These are phyloP conservation scores for Capsicum rhomboideum DNA, from an alignment of 257 asterid genomes.

Conservation along the genomic window DNA sequence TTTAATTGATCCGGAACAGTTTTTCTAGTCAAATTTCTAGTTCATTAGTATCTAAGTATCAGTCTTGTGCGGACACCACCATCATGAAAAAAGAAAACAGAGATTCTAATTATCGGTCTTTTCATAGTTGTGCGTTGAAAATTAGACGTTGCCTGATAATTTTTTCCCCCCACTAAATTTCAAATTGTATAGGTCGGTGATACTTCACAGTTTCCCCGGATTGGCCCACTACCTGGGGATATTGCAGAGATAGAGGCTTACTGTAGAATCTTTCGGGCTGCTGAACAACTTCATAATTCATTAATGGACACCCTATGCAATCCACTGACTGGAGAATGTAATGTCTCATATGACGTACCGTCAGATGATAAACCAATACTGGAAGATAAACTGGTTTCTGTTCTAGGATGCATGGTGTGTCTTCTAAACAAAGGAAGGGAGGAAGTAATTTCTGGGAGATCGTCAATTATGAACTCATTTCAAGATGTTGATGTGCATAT, in stretches of 20 bases:
- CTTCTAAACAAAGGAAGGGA: conserved; percentile 92
- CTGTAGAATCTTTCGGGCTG: conserved; percentile 92
- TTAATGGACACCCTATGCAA: conserved; percentile 90
- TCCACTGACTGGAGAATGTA: conserved; percentile 92
- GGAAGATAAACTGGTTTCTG: conserved; percentile 91
- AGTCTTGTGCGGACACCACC: background rate
- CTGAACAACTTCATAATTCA: conserved; percentile 82
- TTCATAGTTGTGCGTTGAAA: background rate
- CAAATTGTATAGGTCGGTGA: conserved; percentile 39
- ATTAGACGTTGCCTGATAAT: conserved; percentile 7
- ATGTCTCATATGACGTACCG: conserved; percentile 77
- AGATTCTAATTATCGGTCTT: background rate
- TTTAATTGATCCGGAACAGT: background rate
- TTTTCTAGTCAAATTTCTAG: background rate
- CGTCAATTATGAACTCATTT: conserved; percentile 51
- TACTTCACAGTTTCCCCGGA: conserved; percentile 51
- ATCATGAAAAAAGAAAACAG: background rate
- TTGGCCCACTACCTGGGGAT: conserved; percentile 98
- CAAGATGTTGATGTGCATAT: conserved; percentile 43
- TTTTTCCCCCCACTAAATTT: conserved; percentile 4
- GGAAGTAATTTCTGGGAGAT: conserved; percentile 82
- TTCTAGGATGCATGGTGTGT: conserved; percentile 97
- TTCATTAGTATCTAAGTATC: background rate
- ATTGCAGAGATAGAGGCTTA: conserved; percentile 99
- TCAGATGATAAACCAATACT: conserved; percentile 67